A percentile compares a stretch with the other conserved stretches of the same genome.
phyloP scores from a whole-genome alignment of 805 yeast genomes.

The Starmerella bacillaris region DNA sequence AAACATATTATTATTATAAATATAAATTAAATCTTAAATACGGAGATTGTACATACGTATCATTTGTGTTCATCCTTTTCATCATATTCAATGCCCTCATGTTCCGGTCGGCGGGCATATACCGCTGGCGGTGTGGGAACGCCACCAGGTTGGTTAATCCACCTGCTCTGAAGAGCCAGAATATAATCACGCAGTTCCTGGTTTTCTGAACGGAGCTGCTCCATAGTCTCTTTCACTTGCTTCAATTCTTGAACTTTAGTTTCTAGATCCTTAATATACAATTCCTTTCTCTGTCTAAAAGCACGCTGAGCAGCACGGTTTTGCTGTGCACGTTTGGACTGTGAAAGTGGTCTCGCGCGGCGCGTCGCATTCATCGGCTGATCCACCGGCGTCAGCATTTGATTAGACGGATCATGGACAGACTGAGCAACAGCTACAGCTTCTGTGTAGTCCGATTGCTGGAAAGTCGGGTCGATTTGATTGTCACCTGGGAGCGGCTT shows the following conservation, averaged over 20 bases:
- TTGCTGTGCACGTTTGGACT: constrained; percentile 76
- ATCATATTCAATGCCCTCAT: constrained; percentile 18
- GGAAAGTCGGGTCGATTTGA: constrained; percentile 20
- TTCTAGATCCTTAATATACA: constrained; percentile 65
- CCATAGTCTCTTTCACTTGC: constrained; percentile 44
- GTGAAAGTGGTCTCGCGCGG: constrained; percentile 31
- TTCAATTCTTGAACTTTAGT: constrained; percentile 45
- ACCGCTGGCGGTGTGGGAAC: constrained; percentile 30
- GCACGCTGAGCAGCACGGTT: constrained; percentile 86
- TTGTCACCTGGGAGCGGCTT: constrained; percentile 18
- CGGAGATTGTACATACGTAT: too few species aligned
- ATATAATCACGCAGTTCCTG: constrained; percentile 55
- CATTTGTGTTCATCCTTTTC: constrained; percentile 18
- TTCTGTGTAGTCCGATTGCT: constrained; percentile 19
- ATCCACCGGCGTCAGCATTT: constrained; percentile 17
- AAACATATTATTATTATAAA: too few species aligned
- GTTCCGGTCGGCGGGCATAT: constrained; percentile 17
- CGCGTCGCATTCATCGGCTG: constrained; percentile 19
- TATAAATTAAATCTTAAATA: too few species aligned
- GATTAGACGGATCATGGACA: constrained; percentile 17
- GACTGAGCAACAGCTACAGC: constrained; percentile 19
- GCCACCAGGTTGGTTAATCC: constrained; percentile 36
- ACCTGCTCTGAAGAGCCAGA: constrained; percentile 46
- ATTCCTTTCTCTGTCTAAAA: constrained; percentile 68
- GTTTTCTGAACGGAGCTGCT: constrained; percentile 52